Evolutionary conservation across 306 rosid genomes (phyloP).

Genomic region (Echinosophora koreensis): DNA sequence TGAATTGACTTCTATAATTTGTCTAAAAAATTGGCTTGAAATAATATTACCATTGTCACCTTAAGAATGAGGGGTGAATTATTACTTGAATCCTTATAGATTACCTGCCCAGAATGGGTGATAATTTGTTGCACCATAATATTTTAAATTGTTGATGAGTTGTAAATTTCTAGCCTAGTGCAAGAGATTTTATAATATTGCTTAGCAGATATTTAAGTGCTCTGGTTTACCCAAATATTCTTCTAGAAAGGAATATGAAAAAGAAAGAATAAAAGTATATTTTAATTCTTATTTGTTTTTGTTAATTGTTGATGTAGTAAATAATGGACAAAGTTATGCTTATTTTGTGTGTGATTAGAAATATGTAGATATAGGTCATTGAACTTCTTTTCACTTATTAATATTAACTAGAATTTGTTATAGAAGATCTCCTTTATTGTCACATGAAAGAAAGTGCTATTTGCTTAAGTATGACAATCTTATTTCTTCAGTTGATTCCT

Average conservation of each 20-base stretch:
- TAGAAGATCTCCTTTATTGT: slow-evolving; percentile 25
- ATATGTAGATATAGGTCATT: not conserved
- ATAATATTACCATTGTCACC: not conserved
- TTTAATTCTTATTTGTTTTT: not conserved
- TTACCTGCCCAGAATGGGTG: slow-evolving; percentile 3
- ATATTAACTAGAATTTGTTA: slow-evolving; percentile 7
- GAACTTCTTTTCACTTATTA: not conserved
- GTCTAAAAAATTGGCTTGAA: slow-evolving; percentile 27
- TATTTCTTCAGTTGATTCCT: slow-evolving; percentile 21
- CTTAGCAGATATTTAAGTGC: slow-evolving; percentile 16
- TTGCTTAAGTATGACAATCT: slow-evolving; percentile 6
- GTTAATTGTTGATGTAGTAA: slow-evolving; percentile 8
- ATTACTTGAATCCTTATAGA: not conserved
- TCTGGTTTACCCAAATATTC: slow-evolving; percentile 23
- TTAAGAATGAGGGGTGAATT: slow-evolving; percentile 14
- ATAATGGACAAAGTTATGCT: slow-evolving; percentile 38
- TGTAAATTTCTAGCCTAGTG: slow-evolving; percentile 28
- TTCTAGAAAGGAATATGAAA: slow-evolving; percentile 8
- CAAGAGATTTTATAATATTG: slow-evolving; percentile 3
- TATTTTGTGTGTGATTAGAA: not conserved
- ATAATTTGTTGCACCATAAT: slow-evolving; percentile 22
- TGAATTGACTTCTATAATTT: slow-evolving; percentile 26
- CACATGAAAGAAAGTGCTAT: not conserved
- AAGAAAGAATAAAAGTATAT: not conserved
- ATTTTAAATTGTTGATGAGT: not conserved